Conservation (phyloP, 768 basidiomycete genomes). For the Mycena indigotica region DNA sequence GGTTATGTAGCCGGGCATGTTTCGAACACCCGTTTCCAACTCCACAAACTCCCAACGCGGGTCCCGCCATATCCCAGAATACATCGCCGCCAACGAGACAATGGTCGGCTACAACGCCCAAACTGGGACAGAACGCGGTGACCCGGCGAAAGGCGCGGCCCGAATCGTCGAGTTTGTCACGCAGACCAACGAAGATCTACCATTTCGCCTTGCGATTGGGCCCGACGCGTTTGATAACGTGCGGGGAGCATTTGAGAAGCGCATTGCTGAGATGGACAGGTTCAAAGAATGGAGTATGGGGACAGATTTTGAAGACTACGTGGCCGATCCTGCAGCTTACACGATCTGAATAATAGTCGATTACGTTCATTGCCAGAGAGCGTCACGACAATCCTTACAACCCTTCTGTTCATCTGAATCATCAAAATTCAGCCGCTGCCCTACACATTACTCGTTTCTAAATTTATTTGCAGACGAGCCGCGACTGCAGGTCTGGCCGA, state of each 20-base stretch:
- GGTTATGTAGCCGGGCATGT: conserved; percentile 10
- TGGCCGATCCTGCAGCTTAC: not conserved
- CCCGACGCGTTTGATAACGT: conserved; percentile 7
- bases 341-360: too few species aligned
- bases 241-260: not conserved
- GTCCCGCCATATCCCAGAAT: conserved; percentile 11
- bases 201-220: conserved; percentile 15
- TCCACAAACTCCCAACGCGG: conserved; percentile 10
- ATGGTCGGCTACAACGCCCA: conserved; percentile 2
- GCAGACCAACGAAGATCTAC: conserved; percentile 5
- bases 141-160: conserved; percentile 13
- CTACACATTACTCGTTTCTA: too few species aligned
- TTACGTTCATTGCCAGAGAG: too few species aligned
- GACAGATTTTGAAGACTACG: conserved; percentile 4
- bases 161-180: conserved; percentile 19
- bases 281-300: conserved; percentile 2
- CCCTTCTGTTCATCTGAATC: too few species aligned
- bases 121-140: conserved; percentile 19
- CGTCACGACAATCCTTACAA: too few species aligned
- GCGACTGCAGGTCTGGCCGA: too few species aligned
- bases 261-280: conserved; percentile 1
- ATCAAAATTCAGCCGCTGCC: too few species aligned
- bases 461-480: too few species aligned
- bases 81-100: conserved; percentile 10
- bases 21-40: conserved; percentile 20